Percentiles rank a stretch among this genome's conserved stretches.
These are phyloP conservation scores for Phaseolus lunatus DNA, from an alignment of 306 rosid genomes.

Conservation along the genomic window DNA sequence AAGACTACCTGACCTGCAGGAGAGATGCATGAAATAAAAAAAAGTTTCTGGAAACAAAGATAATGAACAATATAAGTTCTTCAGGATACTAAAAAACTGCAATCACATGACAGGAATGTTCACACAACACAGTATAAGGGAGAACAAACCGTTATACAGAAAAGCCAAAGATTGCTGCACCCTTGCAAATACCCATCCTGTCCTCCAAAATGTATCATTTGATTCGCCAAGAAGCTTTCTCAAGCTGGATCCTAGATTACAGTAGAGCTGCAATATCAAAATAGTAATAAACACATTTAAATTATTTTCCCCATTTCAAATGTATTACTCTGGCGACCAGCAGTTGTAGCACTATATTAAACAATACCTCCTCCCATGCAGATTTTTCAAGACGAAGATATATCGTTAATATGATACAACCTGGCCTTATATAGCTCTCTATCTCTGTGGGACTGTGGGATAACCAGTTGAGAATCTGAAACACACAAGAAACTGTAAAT, in stretches of 20 bases:
- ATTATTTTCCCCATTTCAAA: background rate
- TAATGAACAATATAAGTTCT: constrained; percentile 1
- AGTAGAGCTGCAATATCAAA: constrained; percentile 62
- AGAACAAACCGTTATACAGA: constrained; percentile 66
- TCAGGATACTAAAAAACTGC: background rate
- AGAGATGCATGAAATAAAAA: constrained; percentile 20
- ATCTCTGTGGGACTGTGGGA: constrained; percentile 81
- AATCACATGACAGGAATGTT: constrained; percentile 10
- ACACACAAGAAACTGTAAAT: constrained; percentile 39
- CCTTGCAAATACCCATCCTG: constrained; percentile 80
- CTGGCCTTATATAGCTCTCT: constrained; percentile 90
- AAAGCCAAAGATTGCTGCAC: constrained; percentile 67
- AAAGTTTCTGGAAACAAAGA: constrained; percentile 3
- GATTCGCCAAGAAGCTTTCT: constrained; percentile 66
- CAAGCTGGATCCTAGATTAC: constrained; percentile 67
- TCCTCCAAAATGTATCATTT: constrained; percentile 73
- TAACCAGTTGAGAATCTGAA: constrained; percentile 77
- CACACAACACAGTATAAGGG: constrained; percentile 29
- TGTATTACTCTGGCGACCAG: background rate
- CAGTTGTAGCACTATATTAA: constrained; percentile 36
- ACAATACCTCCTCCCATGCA: constrained; percentile 75
- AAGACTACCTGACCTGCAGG: constrained; percentile 76
- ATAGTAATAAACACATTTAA: constrained; percentile 21
- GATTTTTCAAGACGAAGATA: constrained; percentile 68
- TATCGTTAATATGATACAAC: constrained; percentile 77